These are phyloP conservation scores for Nitzschia putrida DNA, from an alignment of 108 stramenopile species.

Conservation along the genomic window DNA sequence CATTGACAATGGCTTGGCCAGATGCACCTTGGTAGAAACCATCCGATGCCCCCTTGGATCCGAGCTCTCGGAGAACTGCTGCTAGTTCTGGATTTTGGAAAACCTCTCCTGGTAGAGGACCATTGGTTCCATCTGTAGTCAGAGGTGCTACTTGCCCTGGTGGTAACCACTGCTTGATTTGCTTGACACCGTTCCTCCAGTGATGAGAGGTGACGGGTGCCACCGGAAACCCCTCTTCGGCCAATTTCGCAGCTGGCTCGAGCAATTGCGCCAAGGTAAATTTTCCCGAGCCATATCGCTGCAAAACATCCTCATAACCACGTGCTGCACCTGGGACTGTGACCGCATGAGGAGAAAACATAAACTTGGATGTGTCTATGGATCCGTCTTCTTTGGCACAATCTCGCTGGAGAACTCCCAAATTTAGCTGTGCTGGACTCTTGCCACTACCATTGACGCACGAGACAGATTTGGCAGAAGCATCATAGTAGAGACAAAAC, in stretches of 20 bases:
- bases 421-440: constrained; percentile 60
- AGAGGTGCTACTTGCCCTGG: constrained; percentile 56
- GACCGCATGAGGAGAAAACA: constrained; percentile 69
- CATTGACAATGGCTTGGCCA: constrained; percentile 84
- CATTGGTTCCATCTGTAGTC: constrained; percentile 54
- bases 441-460: constrained; percentile 89
- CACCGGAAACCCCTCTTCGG: constrained; percentile 93
- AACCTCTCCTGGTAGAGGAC: constrained; percentile 75
- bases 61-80: constrained; percentile 77
- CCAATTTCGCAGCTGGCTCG: constrained; percentile 89
- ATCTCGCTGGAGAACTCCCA: constrained; percentile 53
- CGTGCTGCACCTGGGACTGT: constrained; percentile 96
- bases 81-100: constrained; percentile 89
- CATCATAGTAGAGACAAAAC: constrained; percentile 91
- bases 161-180: constrained; percentile 66
- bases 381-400: constrained; percentile 14
- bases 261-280: constrained; percentile 79
- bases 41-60: constrained; percentile 68
- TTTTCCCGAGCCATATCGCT: constrained; percentile 68
- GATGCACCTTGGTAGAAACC: constrained; percentile 89
- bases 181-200: constrained; percentile 73
- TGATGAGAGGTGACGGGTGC: constrained; percentile 77
- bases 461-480: constrained; percentile 54
- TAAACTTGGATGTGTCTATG: constrained; percentile 27
- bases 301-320: constrained; percentile 86